Evolutionary conservation across 2,329 filamentous ascomycete genomes (phyloP).

Genomic region (Epichloe festucae): DNA sequence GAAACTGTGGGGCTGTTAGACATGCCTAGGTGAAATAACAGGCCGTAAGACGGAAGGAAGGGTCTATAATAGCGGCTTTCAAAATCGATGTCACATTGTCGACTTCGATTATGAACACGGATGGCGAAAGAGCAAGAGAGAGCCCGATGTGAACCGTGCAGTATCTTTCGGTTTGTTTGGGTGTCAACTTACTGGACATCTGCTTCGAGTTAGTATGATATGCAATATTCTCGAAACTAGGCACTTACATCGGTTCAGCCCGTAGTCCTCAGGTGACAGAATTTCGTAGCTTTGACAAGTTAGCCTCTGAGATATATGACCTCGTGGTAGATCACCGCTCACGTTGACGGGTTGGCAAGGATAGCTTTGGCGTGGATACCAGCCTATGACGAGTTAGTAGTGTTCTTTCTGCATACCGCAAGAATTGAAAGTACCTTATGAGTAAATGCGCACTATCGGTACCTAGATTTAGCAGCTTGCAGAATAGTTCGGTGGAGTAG

Average conservation of each 20-base stretch:
- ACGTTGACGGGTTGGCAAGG: slow-evolving; percentile 3
- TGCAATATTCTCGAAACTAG: neutral
- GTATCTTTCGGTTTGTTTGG: neutral
- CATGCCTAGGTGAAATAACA: neutral
- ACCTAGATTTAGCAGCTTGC: neutral
- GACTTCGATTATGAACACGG: neutral
- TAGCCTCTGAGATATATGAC: neutral
- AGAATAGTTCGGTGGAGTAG: no score
- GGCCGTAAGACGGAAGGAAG: no score
- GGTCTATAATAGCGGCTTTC: no score
- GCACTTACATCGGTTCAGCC: slow-evolving; percentile 5
- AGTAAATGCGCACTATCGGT: neutral
- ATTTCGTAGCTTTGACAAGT: slow-evolving; percentile 60
- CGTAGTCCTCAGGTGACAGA: slow-evolving; percentile 61
- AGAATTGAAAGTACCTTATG: neutral
- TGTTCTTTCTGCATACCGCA: neutral
- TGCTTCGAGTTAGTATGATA: neutral
- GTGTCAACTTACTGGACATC: slow-evolving; percentile 1
- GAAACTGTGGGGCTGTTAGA: neutral
- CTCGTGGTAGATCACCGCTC: neutral
- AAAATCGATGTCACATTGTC: neutral
- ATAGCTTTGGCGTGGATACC: slow-evolving; percentile 22
- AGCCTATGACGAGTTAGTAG: slow-evolving; percentile 7
- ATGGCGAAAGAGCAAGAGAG: neutral
- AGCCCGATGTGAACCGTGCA: neutral